phyloP scores from a whole-genome alignment of 106 monocot genomes.

The Allium fistulosum region DNA sequence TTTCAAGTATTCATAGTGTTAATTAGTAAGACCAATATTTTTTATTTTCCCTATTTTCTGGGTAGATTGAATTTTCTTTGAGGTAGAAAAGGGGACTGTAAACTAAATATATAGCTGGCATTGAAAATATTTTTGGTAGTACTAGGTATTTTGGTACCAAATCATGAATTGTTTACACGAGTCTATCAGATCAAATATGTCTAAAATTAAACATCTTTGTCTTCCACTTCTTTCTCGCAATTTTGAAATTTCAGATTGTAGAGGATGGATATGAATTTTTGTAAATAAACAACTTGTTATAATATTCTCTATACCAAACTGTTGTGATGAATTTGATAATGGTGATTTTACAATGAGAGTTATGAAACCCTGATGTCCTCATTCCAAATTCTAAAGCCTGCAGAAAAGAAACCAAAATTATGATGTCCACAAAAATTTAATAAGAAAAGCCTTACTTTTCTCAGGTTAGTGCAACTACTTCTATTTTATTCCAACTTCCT shows the following conservation, averaged over 20 bases:
- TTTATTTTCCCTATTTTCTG: no score
- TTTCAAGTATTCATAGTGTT: no score
- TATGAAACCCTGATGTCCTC: constrained; percentile 38
- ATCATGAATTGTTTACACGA: no score
- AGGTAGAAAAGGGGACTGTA: no score
- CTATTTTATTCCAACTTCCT: background rate
- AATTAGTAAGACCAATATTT: no score
- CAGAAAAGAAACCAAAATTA: constrained; percentile 29
- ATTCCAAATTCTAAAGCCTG: constrained; percentile 43
- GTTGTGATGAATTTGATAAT: constrained; percentile 48
- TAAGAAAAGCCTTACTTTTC: background rate
- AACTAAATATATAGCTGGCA: no score
- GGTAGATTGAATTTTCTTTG: no score
- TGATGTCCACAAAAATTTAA: constrained; percentile 7
- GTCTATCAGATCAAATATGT: no score
- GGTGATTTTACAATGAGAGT: constrained; percentile 48
- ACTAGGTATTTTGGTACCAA: no score
- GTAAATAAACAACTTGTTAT: constrained; percentile 37
- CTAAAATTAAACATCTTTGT: no score
- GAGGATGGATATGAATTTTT: constrained; percentile 50
- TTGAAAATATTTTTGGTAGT: no score
- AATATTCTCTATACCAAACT: constrained; percentile 42
- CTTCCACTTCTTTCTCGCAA: background rate
- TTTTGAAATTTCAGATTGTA: constrained; percentile 23
- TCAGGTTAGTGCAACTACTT: background rate